Evolutionary conservation across 179 eudicot species (phyloP), one percentile per base, ranked within the genome.

Genomic region (Beta lomatogona): DNA sequence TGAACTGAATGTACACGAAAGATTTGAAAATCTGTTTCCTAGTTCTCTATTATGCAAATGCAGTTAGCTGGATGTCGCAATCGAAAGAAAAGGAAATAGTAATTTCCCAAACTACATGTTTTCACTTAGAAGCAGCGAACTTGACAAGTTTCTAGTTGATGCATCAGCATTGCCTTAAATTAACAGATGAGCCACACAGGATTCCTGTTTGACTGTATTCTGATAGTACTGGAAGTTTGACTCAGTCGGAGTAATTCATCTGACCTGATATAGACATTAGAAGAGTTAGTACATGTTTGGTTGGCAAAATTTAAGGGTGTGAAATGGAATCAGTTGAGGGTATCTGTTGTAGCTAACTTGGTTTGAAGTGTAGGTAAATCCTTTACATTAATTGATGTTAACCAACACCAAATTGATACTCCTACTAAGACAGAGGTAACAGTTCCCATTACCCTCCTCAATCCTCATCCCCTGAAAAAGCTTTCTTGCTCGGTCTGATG

Each of bases 1-100:
- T 91, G 78, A 84, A 80, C 85, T 69, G 83, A 72, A 73, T 61
- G 78, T 13, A 82, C 67, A 60, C 66, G 54, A 14, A 83, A 74
- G 10, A 73, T 46, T 7, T 61, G 57, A 25, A 45, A 18, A 71
- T 65, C 16, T 19, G 55, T 64, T 45, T 53, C n/a, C 59, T 50
- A 55, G 18, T 68, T 50, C 36, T 68, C 31, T 48, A 74, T 80
- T 53, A 53, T 19, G 12, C 52, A 28, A 12, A 55, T 36, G 18
- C 25, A 3, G 28, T 53, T 52, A 48, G 52, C 52, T 48, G 15
- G 16, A 25, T 25, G n/a, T 44, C 28, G 13, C 31, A 11, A 54
- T 16, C 3, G 10, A 68, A 68, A 14, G 28, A 73, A 53, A 22
- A 13, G 8, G 13, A 53, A 25, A 13, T 7, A 57, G 22, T 16